A percentile compares a stretch with the other conserved stretches of the same genome.
phyloP scores from a whole-genome alignment of 305 asterid species.

The Solanum chacoense region DNA sequence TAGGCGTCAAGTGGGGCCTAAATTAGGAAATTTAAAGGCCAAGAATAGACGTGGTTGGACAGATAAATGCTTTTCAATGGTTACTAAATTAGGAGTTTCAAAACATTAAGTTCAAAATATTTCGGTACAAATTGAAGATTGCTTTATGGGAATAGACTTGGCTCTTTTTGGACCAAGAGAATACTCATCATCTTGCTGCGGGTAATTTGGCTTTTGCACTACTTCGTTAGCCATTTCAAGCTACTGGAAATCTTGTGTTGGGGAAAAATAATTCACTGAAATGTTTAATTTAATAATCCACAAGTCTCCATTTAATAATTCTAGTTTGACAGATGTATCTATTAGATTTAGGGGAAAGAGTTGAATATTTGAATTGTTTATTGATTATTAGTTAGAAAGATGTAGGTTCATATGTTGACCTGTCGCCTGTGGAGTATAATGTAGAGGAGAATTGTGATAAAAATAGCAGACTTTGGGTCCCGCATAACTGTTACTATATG shows the following conservation, averaged over 20 bases:
- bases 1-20: background rate
- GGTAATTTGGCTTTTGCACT: background rate
- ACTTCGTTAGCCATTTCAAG: background rate
- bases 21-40: background rate
- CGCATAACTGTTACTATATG: background rate
- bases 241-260: background rate
- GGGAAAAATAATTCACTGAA: background rate
- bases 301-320: background rate
- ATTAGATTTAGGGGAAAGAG: background rate
- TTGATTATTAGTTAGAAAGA: background rate
- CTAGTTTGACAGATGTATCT: background rate
- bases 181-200: background rate
- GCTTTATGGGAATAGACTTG: background rate
- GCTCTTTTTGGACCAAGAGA: background rate
- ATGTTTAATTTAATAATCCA: background rate
- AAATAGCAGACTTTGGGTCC: background rate
- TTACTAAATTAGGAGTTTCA: background rate
- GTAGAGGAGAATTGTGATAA: background rate
- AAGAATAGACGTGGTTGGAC: background rate
- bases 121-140: background rate
- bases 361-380: background rate
- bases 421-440: background rate
- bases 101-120: background rate
- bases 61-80: background rate
- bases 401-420: background rate